phyloP scores from a whole-genome alignment of 2,329 filamentous ascomycete genomes.

The Sarocladium kiliense region DNA sequence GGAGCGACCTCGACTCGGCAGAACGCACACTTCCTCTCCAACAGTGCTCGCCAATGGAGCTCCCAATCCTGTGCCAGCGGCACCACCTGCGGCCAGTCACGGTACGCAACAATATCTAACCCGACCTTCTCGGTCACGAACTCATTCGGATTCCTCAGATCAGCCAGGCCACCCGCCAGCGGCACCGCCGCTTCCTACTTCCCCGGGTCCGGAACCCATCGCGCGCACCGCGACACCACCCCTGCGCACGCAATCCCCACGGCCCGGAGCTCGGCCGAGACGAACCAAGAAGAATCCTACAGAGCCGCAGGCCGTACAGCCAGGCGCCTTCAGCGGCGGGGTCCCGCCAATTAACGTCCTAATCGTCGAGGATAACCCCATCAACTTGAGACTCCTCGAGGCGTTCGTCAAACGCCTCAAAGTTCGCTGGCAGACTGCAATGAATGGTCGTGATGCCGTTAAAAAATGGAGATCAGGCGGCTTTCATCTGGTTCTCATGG shows the following conservation, averaged over 20 bases:
- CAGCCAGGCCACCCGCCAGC: slow-evolving; percentile 38
- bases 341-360: slow-evolving; percentile 96
- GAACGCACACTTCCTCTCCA: slow-evolving; percentile 78
- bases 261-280: slow-evolving; percentile 23
- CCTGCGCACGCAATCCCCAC: slow-evolving; percentile 36
- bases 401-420: slow-evolving; percentile 95
- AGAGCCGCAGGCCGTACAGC: background rate
- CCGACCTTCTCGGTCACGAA: slow-evolving; percentile 45
- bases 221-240: slow-evolving; percentile 49
- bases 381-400: slow-evolving; percentile 89
- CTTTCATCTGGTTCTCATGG: slow-evolving; percentile 96
- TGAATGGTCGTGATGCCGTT: slow-evolving; percentile 90
- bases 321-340: slow-evolving; percentile 66
- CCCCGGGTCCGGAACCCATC: slow-evolving; percentile 44
- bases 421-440: slow-evolving; percentile 94
- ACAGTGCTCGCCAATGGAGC: slow-evolving; percentile 54
- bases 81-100: slow-evolving; percentile 27
- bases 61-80: slow-evolving; percentile 31
- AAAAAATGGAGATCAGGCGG: slow-evolving; percentile 89
- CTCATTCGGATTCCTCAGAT: slow-evolving; percentile 56
- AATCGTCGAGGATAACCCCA: slow-evolving; percentile 97
- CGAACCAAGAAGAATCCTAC: slow-evolving; percentile 37
- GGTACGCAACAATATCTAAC: slow-evolving; percentile 28
- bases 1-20: slow-evolving; percentile 55
- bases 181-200: slow-evolving; percentile 46